Conservation (phyloP, 106 monocot genomes). For the Phalaenopsis equestris region DNA sequence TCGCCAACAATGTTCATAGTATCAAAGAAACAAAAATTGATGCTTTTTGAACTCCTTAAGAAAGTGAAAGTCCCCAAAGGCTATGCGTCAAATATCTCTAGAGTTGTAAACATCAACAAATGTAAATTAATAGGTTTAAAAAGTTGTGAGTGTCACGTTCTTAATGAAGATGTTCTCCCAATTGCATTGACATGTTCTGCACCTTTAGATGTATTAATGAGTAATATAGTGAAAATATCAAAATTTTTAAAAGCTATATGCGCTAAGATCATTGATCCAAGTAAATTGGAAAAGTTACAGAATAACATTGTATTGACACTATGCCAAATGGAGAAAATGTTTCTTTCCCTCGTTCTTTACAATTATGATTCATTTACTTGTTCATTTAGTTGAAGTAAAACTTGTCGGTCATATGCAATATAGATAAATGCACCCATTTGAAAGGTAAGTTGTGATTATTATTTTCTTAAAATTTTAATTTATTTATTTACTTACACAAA, state of each 20-base stretch:
- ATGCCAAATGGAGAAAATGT: slow-evolving; percentile 2
- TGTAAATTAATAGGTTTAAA: too few relatives aligned
- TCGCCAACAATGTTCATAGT: too few relatives aligned
- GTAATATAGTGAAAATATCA: background rate
- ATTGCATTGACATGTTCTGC: background rate
- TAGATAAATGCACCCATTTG: slow-evolving; percentile 10
- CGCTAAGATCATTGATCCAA: background rate
- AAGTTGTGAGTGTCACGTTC: slow-evolving; percentile 12
- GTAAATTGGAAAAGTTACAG: background rate
- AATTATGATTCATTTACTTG: slow-evolving; percentile 9
- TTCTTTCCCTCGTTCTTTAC: slow-evolving; percentile 20
- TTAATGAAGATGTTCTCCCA: slow-evolving; percentile 4
- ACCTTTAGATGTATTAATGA: background rate
- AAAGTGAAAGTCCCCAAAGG: too few relatives aligned
- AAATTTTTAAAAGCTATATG: slow-evolving; percentile 11
- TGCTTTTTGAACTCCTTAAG: too few relatives aligned
- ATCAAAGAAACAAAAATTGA: too few relatives aligned
- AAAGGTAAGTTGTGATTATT: background rate
- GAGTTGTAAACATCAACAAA: too few relatives aligned
- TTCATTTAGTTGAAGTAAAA: slow-evolving; percentile 3
- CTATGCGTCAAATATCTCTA: too few relatives aligned
- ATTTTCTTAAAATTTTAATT: background rate
- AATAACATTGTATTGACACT: background rate
- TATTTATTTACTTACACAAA: background rate
- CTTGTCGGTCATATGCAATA: slow-evolving; percentile 3